Conservation (phyloP, 441 rosid genomes). For the Erodium texanum region DNA sequence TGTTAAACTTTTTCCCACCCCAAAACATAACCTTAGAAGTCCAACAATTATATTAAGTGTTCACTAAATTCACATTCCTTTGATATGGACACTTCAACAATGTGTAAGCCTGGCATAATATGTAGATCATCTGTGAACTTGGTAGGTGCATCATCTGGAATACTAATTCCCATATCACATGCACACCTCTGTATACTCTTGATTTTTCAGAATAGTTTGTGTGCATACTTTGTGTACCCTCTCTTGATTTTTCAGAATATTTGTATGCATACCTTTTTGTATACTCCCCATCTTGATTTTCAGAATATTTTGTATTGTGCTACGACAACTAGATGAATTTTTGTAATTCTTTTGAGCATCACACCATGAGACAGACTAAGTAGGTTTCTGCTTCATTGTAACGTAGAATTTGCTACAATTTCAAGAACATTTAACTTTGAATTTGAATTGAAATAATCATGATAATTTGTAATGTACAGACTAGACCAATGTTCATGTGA, state of each 20-base stretch:
- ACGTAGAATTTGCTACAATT: background rate
- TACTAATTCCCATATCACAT: background rate
- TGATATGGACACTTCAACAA: no score
- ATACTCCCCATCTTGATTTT: no score
- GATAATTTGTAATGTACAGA: constrained; percentile 20
- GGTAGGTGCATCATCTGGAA: background rate
- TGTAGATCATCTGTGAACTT: background rate
- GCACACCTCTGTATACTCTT: background rate
- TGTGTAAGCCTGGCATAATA: background rate
- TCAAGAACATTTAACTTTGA: constrained; percentile 34
- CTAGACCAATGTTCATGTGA: constrained; percentile 20
- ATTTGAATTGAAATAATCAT: constrained; percentile 39
- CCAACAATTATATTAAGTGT: no score
- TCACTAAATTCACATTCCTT: no score
- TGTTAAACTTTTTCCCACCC: no score
- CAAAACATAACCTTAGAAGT: no score
- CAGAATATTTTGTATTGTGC: no score
- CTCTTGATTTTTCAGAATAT: no score
- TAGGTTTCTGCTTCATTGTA: background rate
- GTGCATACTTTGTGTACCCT: no score
- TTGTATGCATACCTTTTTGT: no score
- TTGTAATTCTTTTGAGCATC: background rate
- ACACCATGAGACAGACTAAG: background rate
- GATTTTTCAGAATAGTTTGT: background rate
- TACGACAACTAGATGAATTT: no score